Evolutionary conservation across 2,329 filamentous ascomycete species (phyloP), one percentile per base, ranked within the genome.

Genomic region (Periglandula ipomoeae): DNA sequence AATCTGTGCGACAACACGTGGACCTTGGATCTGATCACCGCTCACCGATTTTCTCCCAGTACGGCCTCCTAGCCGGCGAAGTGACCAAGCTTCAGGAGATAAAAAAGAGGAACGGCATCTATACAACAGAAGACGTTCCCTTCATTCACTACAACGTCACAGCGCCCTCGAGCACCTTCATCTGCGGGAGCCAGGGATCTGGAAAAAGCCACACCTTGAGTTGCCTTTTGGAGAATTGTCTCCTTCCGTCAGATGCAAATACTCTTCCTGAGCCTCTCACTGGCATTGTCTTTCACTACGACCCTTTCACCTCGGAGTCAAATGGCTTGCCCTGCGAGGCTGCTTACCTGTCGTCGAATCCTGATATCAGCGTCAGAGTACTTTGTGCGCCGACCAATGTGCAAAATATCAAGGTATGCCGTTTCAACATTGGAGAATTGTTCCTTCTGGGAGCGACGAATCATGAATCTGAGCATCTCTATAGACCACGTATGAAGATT

Each of bases 271-370:
- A 65, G 0, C 79, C 80, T 0, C 63, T 85, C 0, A 77, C 79
- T 0, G 81, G 77, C 0, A 63, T 86, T 0, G 74, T 86, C 0
- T 85, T 86, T 44, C 81, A 85, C 52, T 85, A 82, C 50, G 79
- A 83, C 53, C 72, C 70, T 0, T 79, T 77, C 52, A 68, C 70
- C 10, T 75, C 70, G 0, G 71, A 75, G 39, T 56, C 59, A 0
- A 63, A 69, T 1, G 74, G 74, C 11, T 67, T 66, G 0, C 72
- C 79, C 1, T 82, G 80, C 49, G 82, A 86, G 58, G 80, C 75
- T 0, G 78, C 80, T 0, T 79, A 72, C 52, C 61, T 85, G 3
- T 67, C 73, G 0, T 72, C 71, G 0, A 55, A 68, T 22, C 48
- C 54, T 0, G 59, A 64, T 1, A 64, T 80, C 19, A 61, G 66